A percentile compares a stretch with the other conserved stretches of the same genome.
phyloP scores from a whole-genome alignment of 306 rosid genomes.

The Cucurbita ficifolia region DNA sequence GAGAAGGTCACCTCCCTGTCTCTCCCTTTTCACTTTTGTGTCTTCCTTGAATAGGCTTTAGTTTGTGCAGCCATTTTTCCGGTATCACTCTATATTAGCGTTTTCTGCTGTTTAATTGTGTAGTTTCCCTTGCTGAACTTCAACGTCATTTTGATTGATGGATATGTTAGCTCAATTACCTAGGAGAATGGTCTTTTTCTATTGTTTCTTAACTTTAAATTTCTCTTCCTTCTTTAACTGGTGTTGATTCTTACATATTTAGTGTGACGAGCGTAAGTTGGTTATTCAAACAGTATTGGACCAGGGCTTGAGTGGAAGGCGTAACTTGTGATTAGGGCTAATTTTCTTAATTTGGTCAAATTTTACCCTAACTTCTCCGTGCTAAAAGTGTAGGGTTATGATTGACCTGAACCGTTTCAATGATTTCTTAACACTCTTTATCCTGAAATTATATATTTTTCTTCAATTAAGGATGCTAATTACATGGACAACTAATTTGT shows the following conservation, averaged over 20 bases:
- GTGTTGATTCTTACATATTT: neutral
- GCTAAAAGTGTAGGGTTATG: neutral
- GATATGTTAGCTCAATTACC: neutral
- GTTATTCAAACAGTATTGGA: neutral
- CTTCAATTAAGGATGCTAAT: neutral
- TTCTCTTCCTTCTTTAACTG: neutral
- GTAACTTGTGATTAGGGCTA: neutral
- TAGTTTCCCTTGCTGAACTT: neutral
- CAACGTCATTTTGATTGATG: neutral
- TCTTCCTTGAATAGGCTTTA: neutral
- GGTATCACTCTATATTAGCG: neutral
- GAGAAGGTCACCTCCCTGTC: slow-evolving; percentile 28
- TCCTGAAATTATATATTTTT: neutral
- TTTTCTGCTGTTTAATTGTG: neutral
- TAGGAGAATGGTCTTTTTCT: neutral
- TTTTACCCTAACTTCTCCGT: neutral
- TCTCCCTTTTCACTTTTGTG: neutral
- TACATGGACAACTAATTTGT: neutral
- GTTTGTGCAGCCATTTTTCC: neutral
- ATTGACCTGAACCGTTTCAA: neutral
- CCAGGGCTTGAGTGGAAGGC: neutral
- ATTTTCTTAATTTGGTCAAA: neutral
- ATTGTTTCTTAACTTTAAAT: neutral
- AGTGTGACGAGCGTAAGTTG: neutral
- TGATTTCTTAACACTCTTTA: neutral